A percentile compares a stretch with the other conserved stretches of the same genome.
Conservation (phyloP, 129 eudicot genomes). For the Lonicera japonica region DNA sequence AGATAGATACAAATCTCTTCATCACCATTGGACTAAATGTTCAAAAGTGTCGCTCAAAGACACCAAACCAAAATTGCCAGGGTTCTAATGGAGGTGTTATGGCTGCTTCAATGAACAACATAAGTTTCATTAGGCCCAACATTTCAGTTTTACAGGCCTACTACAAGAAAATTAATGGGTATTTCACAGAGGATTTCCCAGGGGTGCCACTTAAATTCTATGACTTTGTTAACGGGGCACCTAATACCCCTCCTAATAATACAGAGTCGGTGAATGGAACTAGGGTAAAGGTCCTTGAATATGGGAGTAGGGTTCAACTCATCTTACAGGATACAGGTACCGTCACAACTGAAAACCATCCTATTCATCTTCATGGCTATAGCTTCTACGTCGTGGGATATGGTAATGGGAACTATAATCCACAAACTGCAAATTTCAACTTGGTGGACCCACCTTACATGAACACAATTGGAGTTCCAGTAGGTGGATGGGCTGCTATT, state of each 20-base stretch:
- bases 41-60: conserved; percentile 45
- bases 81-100: conserved; percentile 55
- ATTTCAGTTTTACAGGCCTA: conserved; percentile 58
- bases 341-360: conserved; percentile 70
- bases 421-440: conserved; percentile 49
- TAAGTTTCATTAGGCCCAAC: conserved; percentile 56
- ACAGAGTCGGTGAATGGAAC: conserved; percentile 58
- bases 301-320: conserved; percentile 54
- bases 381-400: conserved; percentile 75
- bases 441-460: conserved; percentile 73
- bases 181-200: conserved; percentile 61
- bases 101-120: conserved; percentile 81
- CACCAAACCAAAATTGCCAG: conserved; percentile 49
- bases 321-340: conserved; percentile 77
- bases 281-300: conserved; percentile 54
- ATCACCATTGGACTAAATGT: conserved; percentile 65
- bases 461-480: conserved; percentile 83
- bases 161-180: conserved; percentile 39
- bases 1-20: conserved; percentile 59
- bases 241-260: conserved; percentile 58
- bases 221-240: conserved; percentile 79
- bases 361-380: conserved; percentile 78
- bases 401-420: conserved; percentile 67
- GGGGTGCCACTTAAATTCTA: conserved; percentile 53
- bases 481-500: conserved; percentile 86